Evolutionary conservation across 805 yeast genomes (phyloP), one percentile per base, ranked within the genome.

Genomic region (Wickerhamomyces queroliae): DNA sequence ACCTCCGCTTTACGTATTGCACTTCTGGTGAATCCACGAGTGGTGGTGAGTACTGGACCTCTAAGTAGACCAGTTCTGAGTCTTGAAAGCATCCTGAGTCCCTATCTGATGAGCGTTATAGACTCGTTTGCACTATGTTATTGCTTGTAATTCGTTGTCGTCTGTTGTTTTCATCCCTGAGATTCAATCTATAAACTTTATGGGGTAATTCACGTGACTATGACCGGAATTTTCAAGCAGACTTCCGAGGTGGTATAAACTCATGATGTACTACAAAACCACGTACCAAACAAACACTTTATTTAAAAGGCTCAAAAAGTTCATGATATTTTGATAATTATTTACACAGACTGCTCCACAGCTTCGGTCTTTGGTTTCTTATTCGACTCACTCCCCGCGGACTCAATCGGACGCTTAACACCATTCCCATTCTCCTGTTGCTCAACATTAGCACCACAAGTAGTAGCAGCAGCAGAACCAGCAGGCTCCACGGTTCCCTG

Each of bases 1-100:
- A 81, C 85, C 40, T 80, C 86, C 34, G 79, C 78, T 39, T 61
- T 49, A 17, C 60, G 53, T 17, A 52, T 46, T 25, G 58, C 31
- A 37, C 70, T 47, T 33, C 59, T 43, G 31, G 70, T 48, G 53
- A 75, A 67, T 40, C 39, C 38, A 37, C 51, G 52, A 21, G 26
- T n/a, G n/a, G n/a, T n/a, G n/a, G n/a, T 16, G 5, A 32, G 35
- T 33, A 32, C 13, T n/a, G 26, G 35, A 4, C 35, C 35, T 22
- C 35, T 32, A 8, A 11, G 6, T 12, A 32, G 8, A 8, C 35
- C 26, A 12, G 37, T 9, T 38, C 48, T 42, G 15, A 41, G 26
- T 18, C 41, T 35, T 33, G 48, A 28, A 17, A 50, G 46, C 55
- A 50, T 50, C n/a, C n/a, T n/a, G n/a, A n/a, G n/a, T n/a, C n/a